phyloP scores from a whole-genome alignment of 257 asterid genomes.

The Solanum appendiculatum region DNA sequence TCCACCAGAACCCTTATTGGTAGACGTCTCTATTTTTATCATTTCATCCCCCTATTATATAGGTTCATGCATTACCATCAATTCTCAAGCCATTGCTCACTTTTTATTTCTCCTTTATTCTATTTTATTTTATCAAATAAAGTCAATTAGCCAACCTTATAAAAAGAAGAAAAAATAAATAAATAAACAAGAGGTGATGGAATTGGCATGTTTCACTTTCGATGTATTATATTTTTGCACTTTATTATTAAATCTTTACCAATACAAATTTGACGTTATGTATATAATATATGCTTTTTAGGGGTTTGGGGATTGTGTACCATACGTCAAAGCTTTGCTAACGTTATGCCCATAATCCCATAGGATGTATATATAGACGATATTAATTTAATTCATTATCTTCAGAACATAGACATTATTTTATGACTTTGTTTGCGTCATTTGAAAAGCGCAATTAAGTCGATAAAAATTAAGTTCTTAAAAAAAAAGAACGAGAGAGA shows the following conservation, averaged over 20 bases:
- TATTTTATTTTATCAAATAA: background rate
- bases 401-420: background rate
- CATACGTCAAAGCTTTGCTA: slow-evolving; percentile 8
- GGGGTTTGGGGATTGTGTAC: background rate
- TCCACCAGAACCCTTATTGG: no score
- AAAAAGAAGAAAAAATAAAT: background rate
- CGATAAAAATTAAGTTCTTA: background rate
- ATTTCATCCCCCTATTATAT: background rate
- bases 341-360: slow-evolving; percentile 9
- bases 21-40: background rate
- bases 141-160: background rate
- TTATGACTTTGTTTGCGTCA: background rate
- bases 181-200: no score
- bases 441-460: background rate
- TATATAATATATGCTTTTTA: background rate
- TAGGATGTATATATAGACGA: background rate
- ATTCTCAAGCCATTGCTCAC: slow-evolving; percentile 2
- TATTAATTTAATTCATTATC: background rate
- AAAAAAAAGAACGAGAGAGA: background rate
- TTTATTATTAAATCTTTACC: background rate
- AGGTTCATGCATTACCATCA: slow-evolving; percentile 8
- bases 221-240: background rate
- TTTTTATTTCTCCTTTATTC: background rate
- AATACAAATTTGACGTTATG: background rate
- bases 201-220: slow-evolving; percentile 14